Evolutionary conservation across 2,329 filamentous ascomycete species (phyloP).

Genomic region (Aciculosporium take): DNA sequence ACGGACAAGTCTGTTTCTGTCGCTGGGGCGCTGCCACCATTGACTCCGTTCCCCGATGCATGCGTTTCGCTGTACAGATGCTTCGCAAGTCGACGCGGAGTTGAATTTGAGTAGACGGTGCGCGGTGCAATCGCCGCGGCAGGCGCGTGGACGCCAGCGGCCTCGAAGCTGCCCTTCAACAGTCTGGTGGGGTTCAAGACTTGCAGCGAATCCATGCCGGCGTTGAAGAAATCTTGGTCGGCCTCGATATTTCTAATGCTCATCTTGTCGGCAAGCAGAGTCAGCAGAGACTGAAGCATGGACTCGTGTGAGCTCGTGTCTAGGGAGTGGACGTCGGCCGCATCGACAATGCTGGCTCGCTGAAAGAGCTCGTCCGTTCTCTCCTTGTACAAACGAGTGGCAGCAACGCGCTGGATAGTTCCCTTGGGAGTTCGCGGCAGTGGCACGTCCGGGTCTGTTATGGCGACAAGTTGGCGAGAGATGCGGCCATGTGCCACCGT

Average conservation of each 20-base stretch:
- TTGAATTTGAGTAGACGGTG: conserved; percentile 17
- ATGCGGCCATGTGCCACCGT: conserved; percentile 33
- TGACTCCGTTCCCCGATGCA: conserved; percentile 3
- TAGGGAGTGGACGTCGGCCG: conserved; percentile 1
- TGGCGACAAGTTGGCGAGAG: conserved; percentile 21
- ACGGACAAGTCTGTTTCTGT: background rate
- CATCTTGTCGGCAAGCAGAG: conserved; percentile 7
- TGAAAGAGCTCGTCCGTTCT: conserved; percentile 30
- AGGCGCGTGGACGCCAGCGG: conserved; percentile 8
- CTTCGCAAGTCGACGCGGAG: conserved; percentile 13
- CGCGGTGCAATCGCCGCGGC: conserved; percentile 10
- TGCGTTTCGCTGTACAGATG: conserved; percentile 3
- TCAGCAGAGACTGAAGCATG: conserved; percentile 13
- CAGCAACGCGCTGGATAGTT: conserved; percentile 26
- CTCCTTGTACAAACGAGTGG: conserved; percentile 25
- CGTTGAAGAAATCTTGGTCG: conserved; percentile 22
- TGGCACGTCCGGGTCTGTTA: conserved; percentile 26
- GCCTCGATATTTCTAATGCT: conserved; percentile 9
- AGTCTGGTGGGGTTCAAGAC: conserved; percentile 15
- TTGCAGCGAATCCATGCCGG: conserved; percentile 26
- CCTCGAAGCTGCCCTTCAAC: conserved; percentile 10
- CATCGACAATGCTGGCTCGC: conserved; percentile 8
- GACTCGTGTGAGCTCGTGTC: conserved; percentile 12
- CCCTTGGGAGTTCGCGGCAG: conserved; percentile 32
- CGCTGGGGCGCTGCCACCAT: background rate